Conservation (phyloP, 192 early-diverging fungal species). For the Coemansia sp. region DNA sequence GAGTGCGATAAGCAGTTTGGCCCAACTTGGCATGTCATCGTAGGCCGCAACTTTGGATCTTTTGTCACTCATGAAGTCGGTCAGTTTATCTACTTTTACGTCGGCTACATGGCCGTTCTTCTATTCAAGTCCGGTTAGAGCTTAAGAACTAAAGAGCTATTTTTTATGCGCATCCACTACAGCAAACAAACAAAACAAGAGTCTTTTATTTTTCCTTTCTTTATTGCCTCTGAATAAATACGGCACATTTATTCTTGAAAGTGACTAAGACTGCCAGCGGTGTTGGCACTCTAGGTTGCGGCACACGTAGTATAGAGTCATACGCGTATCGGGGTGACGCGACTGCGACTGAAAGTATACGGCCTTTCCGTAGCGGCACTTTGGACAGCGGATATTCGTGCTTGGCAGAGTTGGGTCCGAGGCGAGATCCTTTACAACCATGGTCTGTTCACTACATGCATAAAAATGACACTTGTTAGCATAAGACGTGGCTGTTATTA, state of each 20-base stretch:
- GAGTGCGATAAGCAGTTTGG: conserved; percentile 99
- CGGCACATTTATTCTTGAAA: neutral
- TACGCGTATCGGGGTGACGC: conserved; percentile 66
- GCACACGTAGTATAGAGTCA: conserved; percentile 82
- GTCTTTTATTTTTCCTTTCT: conserved; percentile 7
- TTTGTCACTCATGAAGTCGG: conserved; percentile 96
- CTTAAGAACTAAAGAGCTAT: neutral
- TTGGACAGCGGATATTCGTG: conserved; percentile 59
- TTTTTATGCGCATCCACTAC: neutral
- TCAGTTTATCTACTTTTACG: conserved; percentile 99
- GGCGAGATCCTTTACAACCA: conserved; percentile 70
- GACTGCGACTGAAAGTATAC: conserved; percentile 81
- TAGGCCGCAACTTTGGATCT: conserved; percentile 98
- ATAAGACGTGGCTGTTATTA: neutral
- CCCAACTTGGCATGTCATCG: conserved; percentile 98
- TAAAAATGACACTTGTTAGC: neutral
- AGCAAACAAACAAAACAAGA: neutral
- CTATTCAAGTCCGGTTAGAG: conserved; percentile 87
- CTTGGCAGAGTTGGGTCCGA: conserved; percentile 77
- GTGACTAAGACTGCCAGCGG: conserved; percentile 61
- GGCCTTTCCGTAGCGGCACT: conserved; percentile 60
- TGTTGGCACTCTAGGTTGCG: conserved; percentile 65
- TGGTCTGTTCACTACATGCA: conserved; percentile 62
- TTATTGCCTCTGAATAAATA: conserved; percentile 7
- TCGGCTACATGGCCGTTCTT: conserved; percentile 89